Percentiles rank a stretch among this genome's conserved stretches.
These are phyloP conservation scores for Simplicillium aogashimaense DNA, from an alignment of 2,329 filamentous ascomycete genomes.

Conservation along the genomic window DNA sequence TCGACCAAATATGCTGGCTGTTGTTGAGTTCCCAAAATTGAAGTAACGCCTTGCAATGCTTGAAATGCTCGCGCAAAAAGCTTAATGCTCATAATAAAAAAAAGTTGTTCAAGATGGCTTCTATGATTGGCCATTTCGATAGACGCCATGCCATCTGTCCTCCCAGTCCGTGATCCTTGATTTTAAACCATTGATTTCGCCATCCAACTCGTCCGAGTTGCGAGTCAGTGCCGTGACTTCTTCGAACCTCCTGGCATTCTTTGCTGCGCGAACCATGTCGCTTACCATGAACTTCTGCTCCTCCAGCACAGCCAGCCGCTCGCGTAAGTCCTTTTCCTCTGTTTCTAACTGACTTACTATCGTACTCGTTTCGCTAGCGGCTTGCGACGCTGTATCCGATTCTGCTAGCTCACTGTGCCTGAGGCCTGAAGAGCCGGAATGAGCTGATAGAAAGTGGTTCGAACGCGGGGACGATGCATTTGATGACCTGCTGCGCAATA, in stretches of 20 bases:
- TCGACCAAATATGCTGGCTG: too few species aligned
- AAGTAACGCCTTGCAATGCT: conserved; percentile 8
- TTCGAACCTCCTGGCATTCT: conserved; percentile 70
- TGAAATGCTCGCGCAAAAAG: neutral
- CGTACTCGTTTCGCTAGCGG: conserved; percentile 40
- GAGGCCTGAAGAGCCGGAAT: conserved; percentile 25
- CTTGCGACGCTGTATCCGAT: conserved; percentile 34
- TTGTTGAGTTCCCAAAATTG: neutral
- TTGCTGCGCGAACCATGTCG: conserved; percentile 73
- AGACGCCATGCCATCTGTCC: conserved; percentile 43
- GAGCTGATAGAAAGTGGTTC: conserved; percentile 20
- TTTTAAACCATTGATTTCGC: conserved; percentile 62
- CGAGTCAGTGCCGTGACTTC: conserved; percentile 71
- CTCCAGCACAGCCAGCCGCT: conserved; percentile 74
- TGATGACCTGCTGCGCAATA: conserved; percentile 40
- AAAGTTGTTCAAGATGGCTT: neutral
- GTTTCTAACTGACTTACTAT: conserved; percentile 55
- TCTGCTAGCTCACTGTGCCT: conserved; percentile 37
- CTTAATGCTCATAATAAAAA: neutral
- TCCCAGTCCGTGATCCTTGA: conserved; percentile 59
- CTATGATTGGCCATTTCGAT: conserved; percentile 20
- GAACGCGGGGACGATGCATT: conserved; percentile 14
- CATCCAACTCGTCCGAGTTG: conserved; percentile 73
- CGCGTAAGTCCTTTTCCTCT: conserved; percentile 74
- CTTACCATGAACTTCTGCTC: conserved; percentile 86